Percentiles rank a stretch among this genome's conserved stretches.
Evolutionary conservation across 441 rosid species (phyloP).

Genomic region (Metrosideros polymorpha): DNA sequence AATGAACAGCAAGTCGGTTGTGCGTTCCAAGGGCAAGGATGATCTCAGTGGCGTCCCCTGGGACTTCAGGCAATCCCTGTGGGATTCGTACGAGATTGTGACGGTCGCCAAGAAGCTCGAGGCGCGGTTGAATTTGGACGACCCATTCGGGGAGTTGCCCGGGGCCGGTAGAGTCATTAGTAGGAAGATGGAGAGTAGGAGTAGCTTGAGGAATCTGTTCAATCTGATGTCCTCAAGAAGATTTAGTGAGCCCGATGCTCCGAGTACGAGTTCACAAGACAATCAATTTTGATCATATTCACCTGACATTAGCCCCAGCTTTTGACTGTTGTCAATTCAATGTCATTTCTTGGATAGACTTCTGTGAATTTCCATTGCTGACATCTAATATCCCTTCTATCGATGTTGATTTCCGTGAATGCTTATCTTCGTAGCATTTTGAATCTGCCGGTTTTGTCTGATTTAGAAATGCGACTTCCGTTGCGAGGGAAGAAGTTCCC

Average conservation of each 20-base stretch:
- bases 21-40: neutral
- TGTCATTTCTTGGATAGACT: neutral
- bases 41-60: slow-evolving; percentile 13
- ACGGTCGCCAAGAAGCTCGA: slow-evolving; percentile 43
- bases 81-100: slow-evolving; percentile 71
- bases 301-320: neutral
- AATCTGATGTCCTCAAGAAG: slow-evolving; percentile 37
- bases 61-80: slow-evolving; percentile 61
- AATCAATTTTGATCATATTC: neutral
- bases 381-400: neutral
- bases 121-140: slow-evolving; percentile 30
- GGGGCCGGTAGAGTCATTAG: neutral
- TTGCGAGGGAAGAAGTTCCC: neutral
- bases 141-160: slow-evolving; percentile 11
- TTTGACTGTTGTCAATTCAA: neutral
- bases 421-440: neutral
- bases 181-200: slow-evolving; percentile 35
- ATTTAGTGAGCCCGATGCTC: slow-evolving; percentile 19
- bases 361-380: neutral
- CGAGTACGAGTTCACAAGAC: neutral
- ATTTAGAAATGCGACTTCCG: neutral
- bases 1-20: slow-evolving; percentile 6
- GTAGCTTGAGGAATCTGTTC: slow-evolving; percentile 55
- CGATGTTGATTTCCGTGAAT: neutral
- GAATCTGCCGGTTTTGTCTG: neutral